Percentiles rank a stretch among this genome's conserved stretches.
Conservation (phyloP, 2,329 filamentous ascomycete genomes). For the Colletotrichum nymphaeae region DNA sequence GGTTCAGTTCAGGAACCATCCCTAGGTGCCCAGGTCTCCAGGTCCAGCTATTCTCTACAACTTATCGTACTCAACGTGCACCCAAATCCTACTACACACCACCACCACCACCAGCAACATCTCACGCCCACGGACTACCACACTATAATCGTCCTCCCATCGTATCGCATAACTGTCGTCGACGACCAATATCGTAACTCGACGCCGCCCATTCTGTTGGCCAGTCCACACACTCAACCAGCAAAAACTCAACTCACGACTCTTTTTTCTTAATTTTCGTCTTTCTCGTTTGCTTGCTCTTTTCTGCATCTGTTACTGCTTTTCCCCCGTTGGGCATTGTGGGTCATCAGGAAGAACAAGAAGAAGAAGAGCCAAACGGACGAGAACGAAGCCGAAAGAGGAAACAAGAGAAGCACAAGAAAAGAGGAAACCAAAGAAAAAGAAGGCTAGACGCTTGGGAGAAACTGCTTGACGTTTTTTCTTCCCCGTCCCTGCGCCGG, state of each 20-base stretch:
- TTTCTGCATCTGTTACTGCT: conserved; percentile 15
- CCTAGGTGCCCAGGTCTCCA: conserved; percentile 1
- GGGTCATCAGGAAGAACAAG: conserved; percentile 9
- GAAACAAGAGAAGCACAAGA: background rate
- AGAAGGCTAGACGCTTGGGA: conserved; percentile 1
- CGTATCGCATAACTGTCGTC: conserved; percentile 1
- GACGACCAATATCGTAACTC: background rate
- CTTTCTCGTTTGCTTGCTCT: background rate
- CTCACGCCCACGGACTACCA: background rate
- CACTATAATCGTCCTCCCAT: background rate
- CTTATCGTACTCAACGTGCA: conserved; percentile 21
- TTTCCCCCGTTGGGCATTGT: conserved; percentile 12
- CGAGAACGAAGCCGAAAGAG: background rate
- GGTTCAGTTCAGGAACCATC: conserved; percentile 14
- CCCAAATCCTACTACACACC: background rate
- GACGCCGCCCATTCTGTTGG: conserved; percentile 15
- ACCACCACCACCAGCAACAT: background rate
- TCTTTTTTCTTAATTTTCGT: background rate
- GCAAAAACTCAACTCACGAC: background rate
- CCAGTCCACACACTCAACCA: background rate
- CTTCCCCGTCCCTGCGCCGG: conserved; percentile 6
- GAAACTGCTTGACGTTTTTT: background rate
- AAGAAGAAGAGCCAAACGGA: background rate
- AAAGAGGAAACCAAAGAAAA: background rate
- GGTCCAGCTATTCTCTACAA: conserved; percentile 29